Percentiles rank a stretch among this genome's conserved stretches.
These are phyloP conservation scores for Boletellus sp. DNA, from an alignment of 1,284 basidiomycete species.

Conservation along the genomic window DNA sequence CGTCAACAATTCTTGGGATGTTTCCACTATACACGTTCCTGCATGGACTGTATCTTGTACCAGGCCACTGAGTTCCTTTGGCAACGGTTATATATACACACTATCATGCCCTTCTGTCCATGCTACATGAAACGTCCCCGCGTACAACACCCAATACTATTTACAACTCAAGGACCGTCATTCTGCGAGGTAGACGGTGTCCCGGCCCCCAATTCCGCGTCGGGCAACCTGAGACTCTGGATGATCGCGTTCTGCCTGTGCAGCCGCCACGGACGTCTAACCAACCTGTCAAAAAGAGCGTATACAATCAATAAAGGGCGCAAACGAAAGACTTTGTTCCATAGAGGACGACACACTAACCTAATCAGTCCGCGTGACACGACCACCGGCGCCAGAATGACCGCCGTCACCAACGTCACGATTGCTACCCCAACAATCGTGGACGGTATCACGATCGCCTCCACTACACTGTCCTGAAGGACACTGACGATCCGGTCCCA, in stretches of 20 bases:
- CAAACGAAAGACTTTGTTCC: not conserved
- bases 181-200: no score
- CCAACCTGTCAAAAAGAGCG: not conserved
- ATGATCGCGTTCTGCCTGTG: conserved; percentile 11
- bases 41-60: no score
- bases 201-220: conserved; percentile 9
- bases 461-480: conserved; percentile 5
- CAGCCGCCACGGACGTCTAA: conserved; percentile 7
- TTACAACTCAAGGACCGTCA: no score
- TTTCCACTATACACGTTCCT: no score
- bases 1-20: no score
- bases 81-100: no score
- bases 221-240: conserved; percentile 4
- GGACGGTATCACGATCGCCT: conserved; percentile 6
- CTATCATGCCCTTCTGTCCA: no score
- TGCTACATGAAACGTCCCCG: no score
- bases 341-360: not conserved
- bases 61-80: no score
- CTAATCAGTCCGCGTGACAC: conserved; percentile 2
- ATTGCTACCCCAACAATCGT: conserved; percentile 1
- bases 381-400: conserved; percentile 4
- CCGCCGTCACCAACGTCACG: conserved; percentile 1
- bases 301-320: not conserved
- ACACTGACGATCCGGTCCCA: conserved; percentile 8
- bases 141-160: no score